Conservation (phyloP, 495 filamentous ascomycete genomes). For the Cladorrhinum samala region DNA sequence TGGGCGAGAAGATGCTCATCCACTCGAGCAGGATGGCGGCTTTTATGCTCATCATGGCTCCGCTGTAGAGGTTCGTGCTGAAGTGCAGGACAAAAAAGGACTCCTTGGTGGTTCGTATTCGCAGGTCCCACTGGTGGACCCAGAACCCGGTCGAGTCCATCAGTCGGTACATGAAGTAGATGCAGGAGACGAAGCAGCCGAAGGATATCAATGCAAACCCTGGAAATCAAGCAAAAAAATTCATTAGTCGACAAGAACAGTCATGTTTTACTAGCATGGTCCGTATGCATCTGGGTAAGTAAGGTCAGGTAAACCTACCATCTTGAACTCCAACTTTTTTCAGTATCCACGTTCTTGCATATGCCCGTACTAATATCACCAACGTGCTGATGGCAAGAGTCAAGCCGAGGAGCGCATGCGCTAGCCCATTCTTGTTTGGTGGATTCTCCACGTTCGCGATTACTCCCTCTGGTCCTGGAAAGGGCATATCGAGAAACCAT, state of each 20-base stretch:
- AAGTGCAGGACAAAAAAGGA: slow-evolving; percentile 14
- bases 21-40: slow-evolving; percentile 34
- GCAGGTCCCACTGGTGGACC: slow-evolving; percentile 29
- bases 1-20: slow-evolving; percentile 27
- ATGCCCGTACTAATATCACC: not conserved
- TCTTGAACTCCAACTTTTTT: slow-evolving; percentile 1
- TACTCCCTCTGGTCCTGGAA: slow-evolving; percentile 1
- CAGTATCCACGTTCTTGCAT: not conserved
- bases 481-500: not conserved
- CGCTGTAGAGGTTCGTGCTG: slow-evolving; percentile 19
- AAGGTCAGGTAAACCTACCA: not conserved
- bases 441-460: slow-evolving; percentile 23
- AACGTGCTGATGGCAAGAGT: slow-evolving; percentile 6
- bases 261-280: too few species aligned
- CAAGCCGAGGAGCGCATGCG: slow-evolving; percentile 12
- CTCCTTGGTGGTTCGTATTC: not conserved
- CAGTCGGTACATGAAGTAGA: slow-evolving; percentile 16
- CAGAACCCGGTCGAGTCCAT: slow-evolving; percentile 20
- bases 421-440: slow-evolving; percentile 21
- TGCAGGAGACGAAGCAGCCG: slow-evolving; percentile 15
- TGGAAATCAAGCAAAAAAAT: too few species aligned
- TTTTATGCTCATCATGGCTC: slow-evolving; percentile 25
- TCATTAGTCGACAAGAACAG: too few species aligned
- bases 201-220: slow-evolving; percentile 9
- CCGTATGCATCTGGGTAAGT: not conserved